Evolutionary conservation across 352 stramenopile genomes (phyloP).

Genomic region (Plasmopara halstedii): DNA sequence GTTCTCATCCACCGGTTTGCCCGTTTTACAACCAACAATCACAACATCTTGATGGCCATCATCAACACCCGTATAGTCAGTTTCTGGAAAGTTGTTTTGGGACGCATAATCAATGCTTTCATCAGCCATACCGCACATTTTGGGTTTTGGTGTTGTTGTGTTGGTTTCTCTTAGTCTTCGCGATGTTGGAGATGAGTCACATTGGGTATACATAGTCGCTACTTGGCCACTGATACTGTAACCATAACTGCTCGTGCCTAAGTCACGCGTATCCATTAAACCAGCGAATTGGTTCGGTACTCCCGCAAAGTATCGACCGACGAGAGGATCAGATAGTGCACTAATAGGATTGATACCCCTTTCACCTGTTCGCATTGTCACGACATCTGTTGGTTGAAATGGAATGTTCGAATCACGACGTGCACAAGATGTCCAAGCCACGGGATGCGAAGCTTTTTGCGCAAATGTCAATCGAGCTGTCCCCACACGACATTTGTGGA

Average conservation of each 20-base stretch:
- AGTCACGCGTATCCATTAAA: constrained; percentile 38
- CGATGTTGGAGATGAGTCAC: constrained; percentile 20
- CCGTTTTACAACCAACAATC: constrained; percentile 7
- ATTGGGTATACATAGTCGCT: constrained; percentile 33
- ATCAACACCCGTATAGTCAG: constrained; percentile 15
- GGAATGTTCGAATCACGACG: constrained; percentile 20
- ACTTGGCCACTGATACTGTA: constrained; percentile 42
- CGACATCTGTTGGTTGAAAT: constrained; percentile 40
- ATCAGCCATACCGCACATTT: constrained; percentile 5
- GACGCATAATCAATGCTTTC: constrained; percentile 12
- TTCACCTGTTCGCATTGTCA: constrained; percentile 38
- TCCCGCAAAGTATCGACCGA: constrained; percentile 29
- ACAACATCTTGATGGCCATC: constrained; percentile 16
- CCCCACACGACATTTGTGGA: constrained; percentile 64
- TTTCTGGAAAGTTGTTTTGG: constrained; percentile 17
- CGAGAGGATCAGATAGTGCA: constrained; percentile 18
- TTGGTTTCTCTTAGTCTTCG: constrained; percentile 20
- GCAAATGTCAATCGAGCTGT: constrained; percentile 28
- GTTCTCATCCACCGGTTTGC: constrained; percentile 2
- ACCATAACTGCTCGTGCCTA: constrained; percentile 45
- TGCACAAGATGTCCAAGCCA: constrained; percentile 44
- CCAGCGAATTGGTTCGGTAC: constrained; percentile 35
- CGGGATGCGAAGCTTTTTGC: constrained; percentile 37
- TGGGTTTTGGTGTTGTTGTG: background rate
- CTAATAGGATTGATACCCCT: constrained; percentile 26